Percentiles rank a stretch among this genome's conserved stretches.
Conservation (phyloP, 73 alveolate genomes). For the Tetrahymena elliotti region DNA sequence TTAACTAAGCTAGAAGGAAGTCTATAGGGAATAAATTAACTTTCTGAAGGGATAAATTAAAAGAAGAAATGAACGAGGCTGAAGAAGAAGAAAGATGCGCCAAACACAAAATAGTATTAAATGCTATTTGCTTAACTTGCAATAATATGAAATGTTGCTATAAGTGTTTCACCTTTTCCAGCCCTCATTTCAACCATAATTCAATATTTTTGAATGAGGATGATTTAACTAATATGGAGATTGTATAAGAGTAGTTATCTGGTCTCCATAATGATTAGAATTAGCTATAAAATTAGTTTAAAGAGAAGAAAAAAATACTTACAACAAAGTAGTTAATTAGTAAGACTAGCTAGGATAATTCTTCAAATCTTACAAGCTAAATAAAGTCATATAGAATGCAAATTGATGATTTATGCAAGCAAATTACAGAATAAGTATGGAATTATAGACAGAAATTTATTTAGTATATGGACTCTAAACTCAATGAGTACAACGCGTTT, state of each 20-base stretch:
- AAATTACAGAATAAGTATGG: not conserved
- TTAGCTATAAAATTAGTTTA: not conserved
- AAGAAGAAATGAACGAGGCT: not conserved
- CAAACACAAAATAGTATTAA: not conserved
- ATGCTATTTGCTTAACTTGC: not conserved
- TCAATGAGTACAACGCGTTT: not conserved
- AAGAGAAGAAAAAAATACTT: not conserved
- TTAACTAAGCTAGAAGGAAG: not conserved
- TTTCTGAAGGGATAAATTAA: too few relatives aligned
- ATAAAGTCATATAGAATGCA: not conserved
- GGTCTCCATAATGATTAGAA: not conserved
- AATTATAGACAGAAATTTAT: not conserved
- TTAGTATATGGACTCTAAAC: not conserved
- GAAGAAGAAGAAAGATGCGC: not conserved
- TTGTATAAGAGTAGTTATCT: not conserved
- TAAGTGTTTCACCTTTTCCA: not conserved
- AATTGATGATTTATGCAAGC: not conserved
- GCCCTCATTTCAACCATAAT: not conserved
- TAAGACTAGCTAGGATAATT: not conserved
- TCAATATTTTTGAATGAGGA: not conserved
- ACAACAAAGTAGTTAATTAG: not conserved
- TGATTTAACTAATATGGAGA: not conserved
- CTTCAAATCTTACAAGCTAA: not conserved
- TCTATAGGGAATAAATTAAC: too few relatives aligned
- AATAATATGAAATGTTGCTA: not conserved